Evolutionary conservation across 768 basidiomycete species (phyloP).

Genomic region (Cystoderma amianthinum): DNA sequence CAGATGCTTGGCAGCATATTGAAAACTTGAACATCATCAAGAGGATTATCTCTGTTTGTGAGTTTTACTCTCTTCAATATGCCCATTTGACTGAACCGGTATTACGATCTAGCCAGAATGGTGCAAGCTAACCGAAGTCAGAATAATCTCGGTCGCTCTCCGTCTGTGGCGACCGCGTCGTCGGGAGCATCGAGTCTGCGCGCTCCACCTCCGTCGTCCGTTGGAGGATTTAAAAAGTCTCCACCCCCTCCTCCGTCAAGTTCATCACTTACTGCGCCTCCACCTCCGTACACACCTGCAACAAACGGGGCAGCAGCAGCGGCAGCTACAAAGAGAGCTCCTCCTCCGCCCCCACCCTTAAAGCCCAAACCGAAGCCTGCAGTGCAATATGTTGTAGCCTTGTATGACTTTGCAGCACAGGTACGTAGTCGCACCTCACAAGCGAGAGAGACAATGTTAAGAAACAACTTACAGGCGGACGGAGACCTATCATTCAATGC

Average conservation of each 20-base stretch:
- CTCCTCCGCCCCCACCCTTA: slow-evolving; percentile 88
- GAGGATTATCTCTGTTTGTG: slow-evolving; percentile 80
- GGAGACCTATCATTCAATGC: slow-evolving; percentile 88
- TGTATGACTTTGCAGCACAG: slow-evolving; percentile 95
- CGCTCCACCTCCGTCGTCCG: slow-evolving; percentile 29
- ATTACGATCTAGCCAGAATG: slow-evolving; percentile 48
- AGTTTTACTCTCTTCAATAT: too few species aligned
- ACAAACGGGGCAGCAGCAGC: slow-evolving; percentile 17
- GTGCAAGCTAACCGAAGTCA: slow-evolving; percentile 46
- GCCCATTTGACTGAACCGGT: too few species aligned
- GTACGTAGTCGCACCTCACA: slow-evolving; percentile 23
- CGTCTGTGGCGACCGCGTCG: slow-evolving; percentile 26
- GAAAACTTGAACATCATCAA: slow-evolving; percentile 81
- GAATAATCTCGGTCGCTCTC: slow-evolving; percentile 22
- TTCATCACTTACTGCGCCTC: slow-evolving; percentile 19
- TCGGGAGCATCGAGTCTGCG: slow-evolving; percentile 28
- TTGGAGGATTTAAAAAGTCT: slow-evolving; percentile 34
- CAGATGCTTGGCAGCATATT: slow-evolving; percentile 72
- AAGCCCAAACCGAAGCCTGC: slow-evolving; percentile 80
- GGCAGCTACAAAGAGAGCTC: slow-evolving; percentile 60
- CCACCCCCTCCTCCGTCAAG: slow-evolving; percentile 46
- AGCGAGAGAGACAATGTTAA: slow-evolving; percentile 2
- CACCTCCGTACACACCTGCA: slow-evolving; percentile 38
- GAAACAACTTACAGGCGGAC: slow-evolving; percentile 49
- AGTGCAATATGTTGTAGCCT: slow-evolving; percentile 76